These are phyloP conservation scores for Apophysomyces elegans DNA, from an alignment of 371 early-diverging fungal genomes.

Conservation along the genomic window DNA sequence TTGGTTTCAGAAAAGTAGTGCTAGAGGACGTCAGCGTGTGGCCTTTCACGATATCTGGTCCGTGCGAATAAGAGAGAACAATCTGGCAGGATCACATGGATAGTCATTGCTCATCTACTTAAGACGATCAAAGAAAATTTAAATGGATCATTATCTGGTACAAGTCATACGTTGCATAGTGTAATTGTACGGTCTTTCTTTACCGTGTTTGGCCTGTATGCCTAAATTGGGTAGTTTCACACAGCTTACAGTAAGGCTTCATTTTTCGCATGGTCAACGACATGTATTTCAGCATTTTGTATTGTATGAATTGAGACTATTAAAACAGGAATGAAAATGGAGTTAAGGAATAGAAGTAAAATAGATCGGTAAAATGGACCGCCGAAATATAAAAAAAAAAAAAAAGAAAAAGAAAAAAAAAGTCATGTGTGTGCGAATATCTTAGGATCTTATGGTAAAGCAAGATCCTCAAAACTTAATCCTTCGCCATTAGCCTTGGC, in stretches of 20 bases:
- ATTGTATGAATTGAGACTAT: neutral
- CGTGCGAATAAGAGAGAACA: no score
- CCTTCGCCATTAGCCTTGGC: constrained; percentile 44
- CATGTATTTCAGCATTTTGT: neutral
- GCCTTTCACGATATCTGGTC: no score
- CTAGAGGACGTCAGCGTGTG: neutral
- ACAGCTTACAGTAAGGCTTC: no score
- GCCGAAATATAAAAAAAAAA: constrained; percentile 4
- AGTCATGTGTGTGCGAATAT: neutral
- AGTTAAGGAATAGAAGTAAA: constrained; percentile 2
- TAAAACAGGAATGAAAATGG: constrained; percentile 5
- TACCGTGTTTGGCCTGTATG: no score
- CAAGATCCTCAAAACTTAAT: constrained; percentile 52
- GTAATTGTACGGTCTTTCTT: no score
- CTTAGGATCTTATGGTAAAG: constrained; percentile 42
- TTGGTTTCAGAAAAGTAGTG: neutral
- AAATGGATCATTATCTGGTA: no score
- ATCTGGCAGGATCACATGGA: no score
- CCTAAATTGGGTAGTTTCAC: no score
- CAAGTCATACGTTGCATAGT: no score
- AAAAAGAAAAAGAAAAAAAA: neutral
- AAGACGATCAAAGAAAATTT: no score
- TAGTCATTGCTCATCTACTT: no score
- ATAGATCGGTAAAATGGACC: neutral
- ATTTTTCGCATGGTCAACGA: no score